These are phyloP conservation scores for Schizosaccharomyces osmophilus DNA, from an alignment of 805 yeast genomes.

Conservation along the genomic window DNA sequence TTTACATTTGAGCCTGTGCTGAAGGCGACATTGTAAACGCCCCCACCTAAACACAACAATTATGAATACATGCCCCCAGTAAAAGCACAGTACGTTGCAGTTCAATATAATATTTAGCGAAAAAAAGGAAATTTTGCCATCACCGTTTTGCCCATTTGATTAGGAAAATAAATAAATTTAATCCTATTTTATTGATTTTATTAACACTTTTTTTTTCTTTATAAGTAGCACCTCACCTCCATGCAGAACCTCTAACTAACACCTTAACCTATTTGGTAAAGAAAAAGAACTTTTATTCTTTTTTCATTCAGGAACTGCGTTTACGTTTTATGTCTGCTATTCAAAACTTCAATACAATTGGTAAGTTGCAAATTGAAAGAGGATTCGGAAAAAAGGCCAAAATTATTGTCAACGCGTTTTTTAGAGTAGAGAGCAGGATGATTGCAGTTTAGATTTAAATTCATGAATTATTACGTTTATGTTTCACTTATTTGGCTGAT, in stretches of 20 bases:
- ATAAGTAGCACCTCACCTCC: not conserved
- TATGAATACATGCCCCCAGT: not conserved
- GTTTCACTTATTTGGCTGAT: not conserved
- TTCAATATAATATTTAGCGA: not conserved
- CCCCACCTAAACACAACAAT: not conserved
- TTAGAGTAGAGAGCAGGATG: too few relatives aligned
- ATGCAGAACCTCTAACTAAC: not conserved
- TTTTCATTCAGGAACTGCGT: not conserved
- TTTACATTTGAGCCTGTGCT: not conserved
- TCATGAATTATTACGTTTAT: not conserved
- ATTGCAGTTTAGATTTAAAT: too few relatives aligned
- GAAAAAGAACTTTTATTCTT: not conserved
- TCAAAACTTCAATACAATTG: conserved; percentile 1
- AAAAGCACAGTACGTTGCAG: not conserved
- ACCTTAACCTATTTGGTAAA: not conserved
- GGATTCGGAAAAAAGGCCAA: not conserved
- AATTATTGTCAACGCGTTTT: too few relatives aligned
- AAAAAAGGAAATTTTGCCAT: not conserved
- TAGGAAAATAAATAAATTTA: not conserved
- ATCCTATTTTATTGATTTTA: not conserved
- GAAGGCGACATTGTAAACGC: not conserved
- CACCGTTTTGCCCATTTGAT: not conserved
- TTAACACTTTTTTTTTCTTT: not conserved
- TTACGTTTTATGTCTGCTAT: not conserved
- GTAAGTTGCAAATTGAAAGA: not conserved